These are phyloP conservation scores for Vanrija pseudolonga DNA, from an alignment of 1,284 basidiomycete species.

Conservation along the genomic window DNA sequence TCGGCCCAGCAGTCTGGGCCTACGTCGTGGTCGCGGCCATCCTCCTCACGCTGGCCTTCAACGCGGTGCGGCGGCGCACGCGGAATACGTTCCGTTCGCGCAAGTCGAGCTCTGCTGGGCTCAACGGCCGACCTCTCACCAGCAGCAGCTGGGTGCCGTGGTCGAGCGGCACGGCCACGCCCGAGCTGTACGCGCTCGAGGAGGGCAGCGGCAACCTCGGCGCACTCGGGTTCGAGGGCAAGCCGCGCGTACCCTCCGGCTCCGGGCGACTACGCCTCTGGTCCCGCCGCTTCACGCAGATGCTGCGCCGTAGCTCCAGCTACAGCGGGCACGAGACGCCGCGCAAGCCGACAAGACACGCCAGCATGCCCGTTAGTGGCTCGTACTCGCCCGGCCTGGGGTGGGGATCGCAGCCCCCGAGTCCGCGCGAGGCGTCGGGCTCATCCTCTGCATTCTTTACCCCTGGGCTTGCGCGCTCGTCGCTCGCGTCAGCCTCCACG, in stretches of 20 bases:
- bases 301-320: slow-evolving; percentile 2
- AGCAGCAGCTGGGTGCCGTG: no score
- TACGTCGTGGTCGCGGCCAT: slow-evolving; percentile 30
- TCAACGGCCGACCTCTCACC: background rate
- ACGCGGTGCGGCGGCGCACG: slow-evolving; percentile 1
- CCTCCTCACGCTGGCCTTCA: slow-evolving; percentile 14
- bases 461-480: no score
- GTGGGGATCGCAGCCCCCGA: slow-evolving; percentile 8
- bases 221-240: background rate
- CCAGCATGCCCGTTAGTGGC: slow-evolving; percentile 4
- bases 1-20: slow-evolving; percentile 24
- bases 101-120: background rate
- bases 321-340: background rate
- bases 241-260: slow-evolving; percentile 6
- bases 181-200: slow-evolving; percentile 3
- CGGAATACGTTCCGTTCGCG: background rate
- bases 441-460: no score
- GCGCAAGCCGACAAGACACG: background rate
- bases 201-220: background rate
- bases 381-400: background rate
- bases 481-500: no score
- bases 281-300: slow-evolving; percentile 2
- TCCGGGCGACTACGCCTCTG: slow-evolving; percentile 5
- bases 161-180: background rate
- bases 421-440: background rate